Conservation (phyloP, 2,329 filamentous ascomycete species). For the Colletotrichum magnum region DNA sequence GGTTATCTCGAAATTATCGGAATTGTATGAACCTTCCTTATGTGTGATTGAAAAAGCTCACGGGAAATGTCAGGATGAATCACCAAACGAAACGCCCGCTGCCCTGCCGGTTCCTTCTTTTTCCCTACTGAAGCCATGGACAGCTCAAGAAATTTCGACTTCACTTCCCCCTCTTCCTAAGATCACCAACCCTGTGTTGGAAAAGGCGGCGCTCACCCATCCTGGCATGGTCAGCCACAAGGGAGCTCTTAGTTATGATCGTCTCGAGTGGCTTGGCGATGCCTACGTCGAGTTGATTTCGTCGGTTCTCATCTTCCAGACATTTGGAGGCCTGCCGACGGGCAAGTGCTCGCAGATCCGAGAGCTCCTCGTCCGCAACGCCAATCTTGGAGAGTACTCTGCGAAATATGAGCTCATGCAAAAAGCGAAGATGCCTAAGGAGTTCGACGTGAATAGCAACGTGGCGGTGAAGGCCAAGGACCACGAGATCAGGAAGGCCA, state of each 20-base stretch:
- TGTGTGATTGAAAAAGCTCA: not conserved
- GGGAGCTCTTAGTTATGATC: conserved; percentile 76
- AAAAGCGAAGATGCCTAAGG: conserved; percentile 69
- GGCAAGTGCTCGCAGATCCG: conserved; percentile 83
- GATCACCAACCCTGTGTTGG: conserved; percentile 71
- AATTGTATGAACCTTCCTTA: too few species aligned
- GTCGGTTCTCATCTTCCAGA: conserved; percentile 80
- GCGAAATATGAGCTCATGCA: conserved; percentile 78
- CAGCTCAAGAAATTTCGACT: conserved; percentile 61
- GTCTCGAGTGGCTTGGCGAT: conserved; percentile 90
- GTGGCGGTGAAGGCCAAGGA: conserved; percentile 56
- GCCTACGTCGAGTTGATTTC: conserved; percentile 86
- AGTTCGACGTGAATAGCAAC: conserved; percentile 50
- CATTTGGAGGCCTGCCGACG: conserved; percentile 74
- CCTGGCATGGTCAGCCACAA: conserved; percentile 58
- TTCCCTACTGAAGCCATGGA: conserved; percentile 61
- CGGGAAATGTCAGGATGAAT: not conserved
- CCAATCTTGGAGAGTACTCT: conserved; percentile 80
- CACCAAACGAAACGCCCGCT: not conserved
- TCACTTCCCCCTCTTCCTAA: conserved; percentile 71
- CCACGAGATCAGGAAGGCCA: conserved; percentile 75
- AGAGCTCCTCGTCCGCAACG: conserved; percentile 85
- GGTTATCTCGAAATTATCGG: too few species aligned
- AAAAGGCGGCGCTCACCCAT: conserved; percentile 78
- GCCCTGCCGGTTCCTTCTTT: conserved; percentile 35